Conservation (phyloP, 345 rosid species). For the Laguncularia racemosa region DNA sequence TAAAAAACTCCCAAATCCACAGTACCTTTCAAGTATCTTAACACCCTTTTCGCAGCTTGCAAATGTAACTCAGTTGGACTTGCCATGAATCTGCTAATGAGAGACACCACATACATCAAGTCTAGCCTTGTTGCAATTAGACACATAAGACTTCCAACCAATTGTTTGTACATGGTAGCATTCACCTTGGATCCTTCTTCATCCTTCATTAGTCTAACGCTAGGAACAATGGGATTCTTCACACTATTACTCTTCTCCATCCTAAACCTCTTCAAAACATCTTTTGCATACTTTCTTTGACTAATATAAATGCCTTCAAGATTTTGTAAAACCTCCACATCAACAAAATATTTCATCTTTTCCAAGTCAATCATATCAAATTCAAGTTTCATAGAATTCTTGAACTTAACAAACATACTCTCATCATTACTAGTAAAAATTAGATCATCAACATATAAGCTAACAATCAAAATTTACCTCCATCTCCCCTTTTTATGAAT, state of each 20-base stretch:
- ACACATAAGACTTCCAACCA: slow-evolving; percentile 6
- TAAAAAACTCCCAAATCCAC: background rate
- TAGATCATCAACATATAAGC: slow-evolving; percentile 8
- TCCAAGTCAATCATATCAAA: slow-evolving; percentile 8
- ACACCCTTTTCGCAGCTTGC: background rate
- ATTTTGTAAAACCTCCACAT: slow-evolving; percentile 1
- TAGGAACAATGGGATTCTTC: slow-evolving; percentile 4
- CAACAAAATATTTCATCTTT: slow-evolving; percentile 1
- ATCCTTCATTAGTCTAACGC: background rate
- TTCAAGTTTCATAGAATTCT: background rate
- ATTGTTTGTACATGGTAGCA: background rate
- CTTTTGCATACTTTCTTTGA: background rate
- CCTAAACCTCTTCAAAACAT: slow-evolving; percentile 3
- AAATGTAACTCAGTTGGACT: background rate
- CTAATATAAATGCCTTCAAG: background rate
- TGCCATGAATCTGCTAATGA: background rate
- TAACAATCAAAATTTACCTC: slow-evolving; percentile 4
- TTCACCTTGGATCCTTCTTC: background rate
- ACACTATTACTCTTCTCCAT: background rate
- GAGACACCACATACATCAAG: background rate
- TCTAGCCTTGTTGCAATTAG: background rate
- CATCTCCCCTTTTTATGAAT: background rate
- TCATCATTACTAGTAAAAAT: background rate
- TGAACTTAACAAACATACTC: background rate
- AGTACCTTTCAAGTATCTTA: background rate